Base-by-base conservation (phyloP, 2,329 filamentous ascomycete genomes). In the Claviceps monticola region DNA sequence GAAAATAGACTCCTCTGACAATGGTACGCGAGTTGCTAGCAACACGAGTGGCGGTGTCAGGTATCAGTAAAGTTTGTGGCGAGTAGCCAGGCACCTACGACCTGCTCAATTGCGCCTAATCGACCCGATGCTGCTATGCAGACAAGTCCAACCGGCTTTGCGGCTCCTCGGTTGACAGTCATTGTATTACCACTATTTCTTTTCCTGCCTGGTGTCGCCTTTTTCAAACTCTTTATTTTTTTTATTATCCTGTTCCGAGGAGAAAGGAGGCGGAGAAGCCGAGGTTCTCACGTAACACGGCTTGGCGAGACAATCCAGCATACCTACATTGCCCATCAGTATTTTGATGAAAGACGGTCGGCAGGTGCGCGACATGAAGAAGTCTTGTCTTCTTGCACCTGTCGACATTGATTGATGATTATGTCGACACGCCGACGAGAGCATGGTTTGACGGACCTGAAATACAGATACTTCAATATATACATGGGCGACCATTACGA, bases 1-100 rank as follows among this genome's bases (percentile, higher is more conserved):
- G 9, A 17, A 14, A 11, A 13, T 50, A 72, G 70, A 72, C 56
- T 72, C 70, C 17, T 72, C 70, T 14, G 70, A 72, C 50, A 71
- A 66, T 47, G 69, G 66, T 42, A 65, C 67, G 19, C 69, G 69
- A 38, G 64, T 68, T 17, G 64, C 62, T 34, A 61, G 64, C 41
- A 64, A 61, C 55, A 63, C 66, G 34, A 64, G 63, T 37, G 64
- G 60, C 49, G 59, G 62, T 23, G 64, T 66, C 54, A 61, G 68
- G 58, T 68, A 68, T 56, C 66, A 69, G 59, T 68, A 61, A n/a
- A 64, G 51, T 23, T 42, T 29, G 16, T 48, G 29, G 29, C 29
- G 29, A 34, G n/a, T 14, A 16, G 11, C 49, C 11, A 48, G 29
- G n/a, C 45, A 37, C 6, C 14, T 2, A 38, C 42, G 46, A 50